Evolutionary conservation across 495 filamentous ascomycete genomes (phyloP), one percentile per base, ranked within the genome.

Genomic region (Achaetomiella virescens): DNA sequence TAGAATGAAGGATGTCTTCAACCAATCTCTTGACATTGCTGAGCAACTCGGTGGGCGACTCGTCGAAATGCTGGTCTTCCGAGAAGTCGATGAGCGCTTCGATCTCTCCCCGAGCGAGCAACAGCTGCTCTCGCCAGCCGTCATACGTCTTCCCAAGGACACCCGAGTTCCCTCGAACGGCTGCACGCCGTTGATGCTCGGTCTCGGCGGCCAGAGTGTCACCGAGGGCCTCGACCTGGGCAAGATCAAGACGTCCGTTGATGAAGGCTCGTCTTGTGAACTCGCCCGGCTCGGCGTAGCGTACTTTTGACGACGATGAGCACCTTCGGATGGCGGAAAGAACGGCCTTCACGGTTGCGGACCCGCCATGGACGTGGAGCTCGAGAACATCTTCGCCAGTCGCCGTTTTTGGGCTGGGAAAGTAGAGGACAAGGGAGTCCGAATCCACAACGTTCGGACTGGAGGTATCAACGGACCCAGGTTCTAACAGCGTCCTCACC

Each of bases 11-110:
- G 45, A 98, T 78, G 3, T 61, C 66, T 14, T 65, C 60, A 10
- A 96, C 82, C 60, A 89, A 81, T 12, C 52, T 61, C 20, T 83
- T 78, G 24, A 96, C 89, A 29, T 82, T 88, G 2, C 59, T 64
- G 6, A 90, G 76, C 27, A 97, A 74, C 54, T 86, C 81, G 7
- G 76, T 72, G 0, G 90, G 87, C 1, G 89, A 86, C 64, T 96
- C 90, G 52, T 97, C 92, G 59, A 98, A 97, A 74, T 96, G 86
- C 71, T 97, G 92, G 63, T 97, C 95, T 70, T 98, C 93, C 1
- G 87, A 85, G 68, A 98, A 98, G 66, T 98, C 93, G 63, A 98
- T 97, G 55, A 97, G 71, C 1, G 93, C 93, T 67, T 98, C 93
- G 47, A 97, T 77, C 70, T 97, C 91, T 6, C 89, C 95, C 8